Conservation (phyloP, 164 flowering plant genomes). For the Cinnamomum micranthum region DNA sequence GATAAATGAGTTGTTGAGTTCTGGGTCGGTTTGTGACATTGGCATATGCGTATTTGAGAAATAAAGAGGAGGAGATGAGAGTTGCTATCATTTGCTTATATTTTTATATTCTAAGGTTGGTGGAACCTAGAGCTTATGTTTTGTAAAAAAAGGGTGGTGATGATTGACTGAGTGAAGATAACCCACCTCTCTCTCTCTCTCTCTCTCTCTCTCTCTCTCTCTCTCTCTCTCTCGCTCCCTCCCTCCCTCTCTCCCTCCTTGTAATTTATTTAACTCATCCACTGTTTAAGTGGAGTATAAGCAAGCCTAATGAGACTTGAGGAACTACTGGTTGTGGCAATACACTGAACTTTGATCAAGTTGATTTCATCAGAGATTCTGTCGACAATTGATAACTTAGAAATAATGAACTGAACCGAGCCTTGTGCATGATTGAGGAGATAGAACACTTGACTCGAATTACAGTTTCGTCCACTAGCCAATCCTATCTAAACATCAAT, state of each 20-base stretch:
- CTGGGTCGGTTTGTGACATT: slow-evolving; percentile 44
- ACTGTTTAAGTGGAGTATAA: no score
- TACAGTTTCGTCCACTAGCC: no score
- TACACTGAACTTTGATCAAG: no score
- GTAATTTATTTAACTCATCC: no score
- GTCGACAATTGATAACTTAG: no score
- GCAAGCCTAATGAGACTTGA: no score
- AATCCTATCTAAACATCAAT: no score
- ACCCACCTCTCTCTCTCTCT: background rate
- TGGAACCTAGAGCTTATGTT: background rate
- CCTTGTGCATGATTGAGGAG: no score
- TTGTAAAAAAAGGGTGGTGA: background rate
- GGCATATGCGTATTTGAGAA: slow-evolving; percentile 76
- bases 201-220: slow-evolving; percentile 1
- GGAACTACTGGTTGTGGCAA: no score
- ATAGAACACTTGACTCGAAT: no score
- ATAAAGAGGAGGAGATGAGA: slow-evolving; percentile 12
- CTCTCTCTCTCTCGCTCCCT: slow-evolving; percentile 1
- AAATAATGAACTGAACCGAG: no score
- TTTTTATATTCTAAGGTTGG: background rate
- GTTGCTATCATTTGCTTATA: slow-evolving; percentile 3
- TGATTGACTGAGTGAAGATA: background rate
- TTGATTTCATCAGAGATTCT: no score
- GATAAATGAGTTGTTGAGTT: slow-evolving; percentile 23
- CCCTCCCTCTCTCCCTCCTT: background rate